These are phyloP conservation scores for Hypomyces rosellus DNA, from an alignment of 2,329 filamentous ascomycete genomes.

Conservation along the genomic window DNA sequence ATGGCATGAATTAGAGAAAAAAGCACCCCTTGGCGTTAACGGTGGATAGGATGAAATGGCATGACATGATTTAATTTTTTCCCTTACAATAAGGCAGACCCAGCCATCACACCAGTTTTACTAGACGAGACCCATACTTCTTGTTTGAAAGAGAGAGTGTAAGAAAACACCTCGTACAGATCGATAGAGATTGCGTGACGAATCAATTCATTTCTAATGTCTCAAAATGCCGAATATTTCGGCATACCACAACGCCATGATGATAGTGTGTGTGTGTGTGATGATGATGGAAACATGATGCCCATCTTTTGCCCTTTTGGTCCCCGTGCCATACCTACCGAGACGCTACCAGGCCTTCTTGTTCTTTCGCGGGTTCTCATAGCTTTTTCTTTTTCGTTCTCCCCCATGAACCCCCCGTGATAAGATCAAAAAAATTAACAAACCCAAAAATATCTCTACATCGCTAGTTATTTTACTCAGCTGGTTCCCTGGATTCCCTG, in stretches of 20 bases:
- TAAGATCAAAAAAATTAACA: conserved; percentile 5
- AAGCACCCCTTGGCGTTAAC: conserved; percentile 29
- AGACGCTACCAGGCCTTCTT: conserved; percentile 11
- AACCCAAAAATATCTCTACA: conserved; percentile 5
- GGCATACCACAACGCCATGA: conserved; percentile 34
- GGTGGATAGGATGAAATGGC: conserved; percentile 28
- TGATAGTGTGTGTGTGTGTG: conserved; percentile 19
- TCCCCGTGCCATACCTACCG: conserved; percentile 20
- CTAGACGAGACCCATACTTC: conserved; percentile 14
- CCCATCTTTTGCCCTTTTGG: conserved; percentile 18
- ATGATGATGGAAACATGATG: conserved; percentile 25
- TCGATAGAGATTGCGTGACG: conserved; percentile 17
- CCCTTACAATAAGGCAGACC: not conserved
- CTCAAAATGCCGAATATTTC: conserved; percentile 23
- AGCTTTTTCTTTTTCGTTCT: conserved; percentile 4
- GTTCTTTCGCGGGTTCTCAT: not conserved
- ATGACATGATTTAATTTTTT: conserved; percentile 20
- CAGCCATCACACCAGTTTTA: conserved; percentile 7
- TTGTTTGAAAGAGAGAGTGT: conserved; percentile 25
- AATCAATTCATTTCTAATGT: conserved; percentile 30
- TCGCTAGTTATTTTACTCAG: conserved; percentile 24
- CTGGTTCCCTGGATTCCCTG: conserved; percentile 27
- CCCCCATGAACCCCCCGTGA: not conserved
- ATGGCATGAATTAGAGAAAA: conserved; percentile 31
- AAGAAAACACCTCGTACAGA: conserved; percentile 9